phyloP scores from a whole-genome alignment of 129 eudicot species.

The Centrapalus pauciflorus region DNA sequence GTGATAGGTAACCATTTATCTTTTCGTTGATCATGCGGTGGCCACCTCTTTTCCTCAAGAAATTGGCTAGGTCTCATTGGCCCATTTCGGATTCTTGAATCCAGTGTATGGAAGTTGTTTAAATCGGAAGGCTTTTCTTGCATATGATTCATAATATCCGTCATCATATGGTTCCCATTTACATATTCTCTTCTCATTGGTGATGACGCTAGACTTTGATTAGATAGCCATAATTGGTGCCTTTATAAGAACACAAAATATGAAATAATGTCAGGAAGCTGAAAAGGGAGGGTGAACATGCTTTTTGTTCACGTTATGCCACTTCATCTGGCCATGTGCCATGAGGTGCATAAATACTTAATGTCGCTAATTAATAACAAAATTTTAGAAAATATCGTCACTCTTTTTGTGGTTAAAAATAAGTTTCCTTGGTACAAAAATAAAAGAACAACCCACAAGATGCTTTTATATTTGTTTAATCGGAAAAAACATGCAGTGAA shows the following conservation, averaged over 20 bases:
- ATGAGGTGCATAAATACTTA: too few relatives aligned
- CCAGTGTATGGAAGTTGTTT: not conserved
- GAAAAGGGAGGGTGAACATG: not conserved
- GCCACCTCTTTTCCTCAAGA: conserved; percentile 68
- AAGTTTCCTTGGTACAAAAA: not conserved
- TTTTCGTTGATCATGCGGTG: conserved; percentile 30
- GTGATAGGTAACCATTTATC: conserved; percentile 26
- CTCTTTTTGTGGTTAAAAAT: not conserved
- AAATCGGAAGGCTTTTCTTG: conserved; percentile 17
- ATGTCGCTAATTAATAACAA: not conserved
- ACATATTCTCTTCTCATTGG: conserved; percentile 14
- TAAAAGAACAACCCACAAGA: not conserved
- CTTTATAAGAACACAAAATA: conserved; percentile 16
- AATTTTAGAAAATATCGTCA: not conserved
- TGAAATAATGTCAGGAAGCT: not conserved
- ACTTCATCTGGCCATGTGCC: not conserved
- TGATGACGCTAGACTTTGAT: conserved; percentile 20
- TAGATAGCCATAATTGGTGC: conserved; percentile 36
- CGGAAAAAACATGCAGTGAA: not conserved
- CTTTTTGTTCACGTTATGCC: not conserved
- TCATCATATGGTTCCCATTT: conserved; percentile 19
- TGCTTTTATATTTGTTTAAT: not conserved
- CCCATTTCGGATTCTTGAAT: conserved; percentile 13
- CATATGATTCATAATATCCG: conserved; percentile 17
- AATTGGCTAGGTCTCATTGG: conserved; percentile 42